A percentile compares a stretch with the other conserved stretches of the same genome.
Conservation (phyloP, 495 filamentous ascomycete species). For the Sabuloglossum arenarium region DNA sequence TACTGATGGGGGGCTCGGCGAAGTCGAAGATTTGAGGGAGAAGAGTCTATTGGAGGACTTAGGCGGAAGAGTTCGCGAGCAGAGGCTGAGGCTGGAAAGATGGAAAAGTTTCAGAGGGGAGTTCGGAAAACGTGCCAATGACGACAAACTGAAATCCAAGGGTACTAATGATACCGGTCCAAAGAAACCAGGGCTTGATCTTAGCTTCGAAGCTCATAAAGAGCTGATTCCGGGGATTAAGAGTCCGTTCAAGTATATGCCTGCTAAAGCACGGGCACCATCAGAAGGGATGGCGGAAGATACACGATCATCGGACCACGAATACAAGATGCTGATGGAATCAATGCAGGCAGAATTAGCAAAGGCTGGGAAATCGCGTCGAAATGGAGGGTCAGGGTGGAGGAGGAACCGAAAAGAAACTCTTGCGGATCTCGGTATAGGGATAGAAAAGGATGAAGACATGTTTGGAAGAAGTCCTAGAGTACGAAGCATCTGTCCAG, state of each 20-base stretch:
- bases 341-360: constrained; percentile 2
- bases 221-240: background rate
- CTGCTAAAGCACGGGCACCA: background rate
- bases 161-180: background rate
- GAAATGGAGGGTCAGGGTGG: constrained; percentile 1
- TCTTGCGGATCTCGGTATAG: background rate
- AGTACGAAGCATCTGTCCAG: background rate
- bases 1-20: constrained; percentile 28
- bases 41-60: constrained; percentile 36
- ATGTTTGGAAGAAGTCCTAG: background rate
- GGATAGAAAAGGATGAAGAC: background rate
- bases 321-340: background rate
- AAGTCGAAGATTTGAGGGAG: constrained; percentile 23
- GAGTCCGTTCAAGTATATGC: background rate
- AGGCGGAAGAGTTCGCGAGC: constrained; percentile 34
- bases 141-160: constrained; percentile 1
- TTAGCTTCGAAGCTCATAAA: background rate
- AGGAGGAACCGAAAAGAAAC: background rate
- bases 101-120: constrained; percentile 30
- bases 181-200: background rate
- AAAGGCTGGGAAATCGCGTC: constrained; percentile 3
- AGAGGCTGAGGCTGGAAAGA: constrained; percentile 20
- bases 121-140: constrained; percentile 14
- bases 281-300: background rate
- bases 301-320: background rate